Evolutionary conservation across 1,284 basidiomycete genomes (phyloP).

Genomic region (Moesziomyces antarcticus): DNA sequence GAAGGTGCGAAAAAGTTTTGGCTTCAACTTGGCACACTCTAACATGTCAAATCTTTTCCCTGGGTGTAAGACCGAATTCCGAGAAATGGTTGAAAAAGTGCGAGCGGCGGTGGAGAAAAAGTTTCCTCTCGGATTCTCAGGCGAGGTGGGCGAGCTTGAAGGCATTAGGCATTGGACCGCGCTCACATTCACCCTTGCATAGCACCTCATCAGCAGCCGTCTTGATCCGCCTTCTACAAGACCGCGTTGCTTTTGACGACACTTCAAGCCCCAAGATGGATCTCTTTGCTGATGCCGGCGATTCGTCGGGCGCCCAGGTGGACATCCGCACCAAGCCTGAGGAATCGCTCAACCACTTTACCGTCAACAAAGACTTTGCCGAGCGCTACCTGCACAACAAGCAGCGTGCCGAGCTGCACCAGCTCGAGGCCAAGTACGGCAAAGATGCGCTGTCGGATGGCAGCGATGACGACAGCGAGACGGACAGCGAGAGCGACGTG

Average conservation of each 20-base stretch:
- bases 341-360: slow-evolving; percentile 50
- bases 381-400: slow-evolving; percentile 64
- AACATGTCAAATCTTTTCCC: too few relatives aligned
- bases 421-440: slow-evolving; percentile 60
- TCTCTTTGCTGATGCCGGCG: slow-evolving; percentile 21
- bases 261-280: slow-evolving; percentile 22
- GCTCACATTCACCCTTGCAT: too few relatives aligned
- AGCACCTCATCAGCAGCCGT: too few relatives aligned
- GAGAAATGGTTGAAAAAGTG: too few relatives aligned
- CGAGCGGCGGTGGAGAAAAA: too few relatives aligned
- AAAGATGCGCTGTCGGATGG: slow-evolving; percentile 20
- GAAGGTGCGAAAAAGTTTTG: too few relatives aligned
- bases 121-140: too few relatives aligned
- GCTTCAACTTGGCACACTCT: too few relatives aligned
- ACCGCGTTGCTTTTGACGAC: background rate
- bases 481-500: slow-evolving; percentile 72
- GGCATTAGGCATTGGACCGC: too few relatives aligned
- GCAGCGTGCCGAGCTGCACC: slow-evolving; percentile 60
- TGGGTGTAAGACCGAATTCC: too few relatives aligned
- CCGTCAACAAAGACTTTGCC: slow-evolving; percentile 64
- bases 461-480: slow-evolving; percentile 39
- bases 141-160: too few relatives aligned
- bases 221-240: too few relatives aligned
- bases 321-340: slow-evolving; percentile 45
- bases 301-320: slow-evolving; percentile 10